Base-by-base conservation (phyloP, 352 stramenopile genomes). In the Pythium dissotocum region DNA sequence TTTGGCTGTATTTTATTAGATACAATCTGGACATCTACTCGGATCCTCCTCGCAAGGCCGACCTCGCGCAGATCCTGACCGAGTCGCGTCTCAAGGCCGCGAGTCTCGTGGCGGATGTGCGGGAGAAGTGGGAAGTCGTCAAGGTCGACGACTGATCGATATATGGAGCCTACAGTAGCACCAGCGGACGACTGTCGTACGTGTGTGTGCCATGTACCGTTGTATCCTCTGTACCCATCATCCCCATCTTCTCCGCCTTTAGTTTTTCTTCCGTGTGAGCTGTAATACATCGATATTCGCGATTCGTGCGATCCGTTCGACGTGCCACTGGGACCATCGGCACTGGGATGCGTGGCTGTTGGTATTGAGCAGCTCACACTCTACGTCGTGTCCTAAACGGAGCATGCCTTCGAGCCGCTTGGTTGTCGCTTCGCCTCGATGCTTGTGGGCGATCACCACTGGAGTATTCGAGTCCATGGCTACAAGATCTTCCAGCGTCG, bases 401-500 rank as follows among this genome's bases (percentile, higher is more conserved):
- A 82, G 28, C 3, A 86, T 58, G 12, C 36, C 48, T 13, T 85
- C 72, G 6, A 90, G 52, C 2, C 40, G 60, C 4, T 44, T 24
- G 0, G 75, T 70, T 8, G 75, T 79, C 51, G 58, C 49, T 18
- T 70, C 52, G 12, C 80, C 73, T 5, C 81, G 77, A 55, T 82
- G 81, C 46, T 84, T 89, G 70, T 91, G 83, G 4, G 81, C 79
- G 13, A 91, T 33, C 18, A 87, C 48, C 5, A 85, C 72, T 12
- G 3, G 52, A 49, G 24, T 61, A 30, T 10, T 16, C 30, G 32
- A 53, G 32, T 49, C 18, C 1, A 10, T 8, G 5, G 16, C 30
- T 26, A 78, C 46, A 0, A 24, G n/a, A 14, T 65, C 56, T 1
- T 53, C 46, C 4, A 91, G 65, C 14, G 83, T 85, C 9, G 49